Evolutionary conservation across 2,329 filamentous ascomycete genomes (phyloP), one percentile per base, ranked within the genome.

Genomic region (Penicillium frequentans): DNA sequence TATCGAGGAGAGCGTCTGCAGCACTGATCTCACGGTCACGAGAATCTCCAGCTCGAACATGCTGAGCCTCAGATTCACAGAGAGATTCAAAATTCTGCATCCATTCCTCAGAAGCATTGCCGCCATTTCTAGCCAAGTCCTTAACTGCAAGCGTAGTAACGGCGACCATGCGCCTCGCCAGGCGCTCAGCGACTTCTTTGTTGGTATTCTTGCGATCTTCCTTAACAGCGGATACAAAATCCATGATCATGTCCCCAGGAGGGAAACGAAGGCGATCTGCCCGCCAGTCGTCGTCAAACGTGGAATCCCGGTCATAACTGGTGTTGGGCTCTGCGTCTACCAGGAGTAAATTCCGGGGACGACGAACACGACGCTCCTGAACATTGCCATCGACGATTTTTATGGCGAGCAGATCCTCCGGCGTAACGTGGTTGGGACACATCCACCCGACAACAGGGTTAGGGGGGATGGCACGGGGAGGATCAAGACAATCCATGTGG

Each of bases 401-500:
- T 29, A 77, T 77, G 27, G 64, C 58, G 45, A 64, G 61, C 50
- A 96, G 80, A 55, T 93, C 82, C 61, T 93, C 58, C 7, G 60
- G 87, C 52, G 95, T 90, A 43, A 89, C 81, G 71, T 99, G 95
- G 62, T 90, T 86, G 49, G 93, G 93, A 70, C 95, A 99, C 74
- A 87, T 89, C 91, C 92, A 99, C 54, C 87, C 89, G 68, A 3
- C 79, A 47, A 88, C 86, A 51, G 88, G 77, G 53, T 86, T 83
- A 11, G 93, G 93, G 39, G 91, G 90, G 54, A 90, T 86, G 33
- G 92, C 86, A 69, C 93, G 78, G 33, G 93, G 93, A 27, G 91
- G 90, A 70, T 96, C 88, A 16, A 96, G 79, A 75, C 95, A 99
- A 74, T 98, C 93, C 51, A 96, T 81, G 77, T 99, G 95, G 90